A percentile compares a stretch with the other conserved stretches of the same genome.
Conservation (phyloP, 805 yeast genomes). For the Brettanomyces sp. region DNA sequence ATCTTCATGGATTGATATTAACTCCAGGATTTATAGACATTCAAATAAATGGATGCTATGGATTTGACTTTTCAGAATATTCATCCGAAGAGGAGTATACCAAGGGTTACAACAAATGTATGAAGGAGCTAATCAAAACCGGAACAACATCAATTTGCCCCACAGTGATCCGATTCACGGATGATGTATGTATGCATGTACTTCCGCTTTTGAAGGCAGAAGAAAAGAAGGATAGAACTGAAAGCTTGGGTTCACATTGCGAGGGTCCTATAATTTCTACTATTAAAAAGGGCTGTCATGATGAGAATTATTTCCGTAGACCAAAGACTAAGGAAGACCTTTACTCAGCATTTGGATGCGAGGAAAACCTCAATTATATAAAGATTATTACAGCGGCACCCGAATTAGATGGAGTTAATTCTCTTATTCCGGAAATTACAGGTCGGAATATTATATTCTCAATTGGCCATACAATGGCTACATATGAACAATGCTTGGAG, state of each 20-base stretch:
- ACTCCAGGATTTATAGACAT: conserved; percentile 51
- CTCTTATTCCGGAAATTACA: conserved; percentile 27
- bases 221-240: conserved; percentile 26
- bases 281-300: conserved; percentile 43
- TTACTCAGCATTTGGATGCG: conserved; percentile 30
- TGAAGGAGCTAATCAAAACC: conserved; percentile 36
- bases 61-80: conserved; percentile 39
- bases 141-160: conserved; percentile 52
- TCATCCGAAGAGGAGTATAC: conserved; percentile 27
- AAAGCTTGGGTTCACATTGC: conserved; percentile 47
- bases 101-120: conserved; percentile 31
- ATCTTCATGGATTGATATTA: conserved; percentile 36
- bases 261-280: conserved; percentile 51
- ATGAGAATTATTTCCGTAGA: conserved; percentile 32
- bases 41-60: conserved; percentile 51
- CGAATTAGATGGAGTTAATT: conserved; percentile 36
- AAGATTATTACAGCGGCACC: conserved; percentile 44
- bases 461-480: conserved; percentile 39
- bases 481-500: conserved; percentile 23
- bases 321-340: conserved; percentile 26
- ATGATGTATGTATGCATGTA: conserved; percentile 38
- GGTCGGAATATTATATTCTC: conserved; percentile 28
- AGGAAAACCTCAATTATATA: conserved; percentile 18
- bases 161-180: conserved; percentile 43
- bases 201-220: conserved; percentile 33